Evolutionary conservation across 1,284 basidiomycete species (phyloP).

Genomic region (Tilletia indica): DNA sequence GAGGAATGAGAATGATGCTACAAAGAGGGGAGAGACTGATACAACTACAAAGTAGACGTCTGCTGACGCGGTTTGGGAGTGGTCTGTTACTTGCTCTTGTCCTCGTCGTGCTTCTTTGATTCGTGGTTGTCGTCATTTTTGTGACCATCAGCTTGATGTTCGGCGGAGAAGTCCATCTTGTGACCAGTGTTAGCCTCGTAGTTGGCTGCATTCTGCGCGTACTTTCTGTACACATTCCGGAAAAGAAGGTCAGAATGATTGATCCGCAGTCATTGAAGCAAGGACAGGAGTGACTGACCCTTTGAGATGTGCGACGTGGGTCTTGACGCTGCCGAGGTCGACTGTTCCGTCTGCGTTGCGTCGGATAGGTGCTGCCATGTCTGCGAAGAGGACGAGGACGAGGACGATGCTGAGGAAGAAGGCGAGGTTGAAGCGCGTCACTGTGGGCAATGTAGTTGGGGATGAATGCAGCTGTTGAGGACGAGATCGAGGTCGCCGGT

Average conservation of each 20-base stretch:
- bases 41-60: not conserved
- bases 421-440: not conserved
- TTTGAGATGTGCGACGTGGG: conserved; percentile 12
- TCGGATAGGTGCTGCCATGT: conserved; percentile 6
- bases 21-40: not conserved
- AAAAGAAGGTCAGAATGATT: not conserved
- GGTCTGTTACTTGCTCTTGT: not conserved
- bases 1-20: not conserved
- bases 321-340: conserved; percentile 14
- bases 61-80: not conserved
- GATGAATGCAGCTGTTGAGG: not conserved
- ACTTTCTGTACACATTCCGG: not conserved
- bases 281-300: not conserved
- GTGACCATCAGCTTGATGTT: not conserved
- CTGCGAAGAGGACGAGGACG: not conserved
- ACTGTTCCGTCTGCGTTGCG: conserved; percentile 1
- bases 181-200: conserved; percentile 11
- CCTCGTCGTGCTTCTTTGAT: not conserved
- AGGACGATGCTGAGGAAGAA: not conserved
- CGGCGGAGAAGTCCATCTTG: not conserved
- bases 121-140: not conserved
- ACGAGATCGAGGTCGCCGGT: not conserved
- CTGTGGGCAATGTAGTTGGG: not conserved
- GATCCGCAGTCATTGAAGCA: not conserved
- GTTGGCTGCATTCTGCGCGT: conserved; percentile 15